phyloP scores from a whole-genome alignment of 805 yeast genomes.

The Wickerhamiella lipophila region DNA sequence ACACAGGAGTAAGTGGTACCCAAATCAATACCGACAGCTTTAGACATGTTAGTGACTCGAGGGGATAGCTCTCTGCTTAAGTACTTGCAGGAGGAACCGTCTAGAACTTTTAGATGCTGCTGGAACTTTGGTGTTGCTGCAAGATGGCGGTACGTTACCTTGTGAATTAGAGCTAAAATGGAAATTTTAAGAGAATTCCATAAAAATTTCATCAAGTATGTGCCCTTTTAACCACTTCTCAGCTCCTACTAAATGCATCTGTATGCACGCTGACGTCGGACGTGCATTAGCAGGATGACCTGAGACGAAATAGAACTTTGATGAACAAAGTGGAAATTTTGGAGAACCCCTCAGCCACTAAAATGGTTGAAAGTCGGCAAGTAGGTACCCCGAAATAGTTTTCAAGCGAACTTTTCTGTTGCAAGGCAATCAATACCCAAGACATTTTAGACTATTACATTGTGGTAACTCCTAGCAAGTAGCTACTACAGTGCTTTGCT shows the following conservation, averaged over 20 bases:
- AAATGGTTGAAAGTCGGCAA: no score
- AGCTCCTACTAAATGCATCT: background rate
- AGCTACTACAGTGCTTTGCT: background rate
- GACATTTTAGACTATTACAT: no score
- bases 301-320: background rate
- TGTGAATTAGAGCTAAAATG: no score
- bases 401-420: no score
- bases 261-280: background rate
- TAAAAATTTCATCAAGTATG: background rate
- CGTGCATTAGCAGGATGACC: constrained; percentile 2
- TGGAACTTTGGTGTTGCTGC: constrained; percentile 2
- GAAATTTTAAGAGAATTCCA: no score
- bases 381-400: no score
- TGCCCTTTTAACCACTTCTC: background rate
- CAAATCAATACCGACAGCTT: constrained; percentile 21
- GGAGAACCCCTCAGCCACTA: background rate
- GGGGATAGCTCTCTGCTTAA: constrained; percentile 7
- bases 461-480: background rate
- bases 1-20: constrained; percentile 96
- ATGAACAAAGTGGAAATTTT: background rate
- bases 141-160: background rate
- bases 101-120: constrained; percentile 9
- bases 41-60: constrained; percentile 11
- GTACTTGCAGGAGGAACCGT: constrained; percentile 7
- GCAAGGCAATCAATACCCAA: no score